phyloP scores from a whole-genome alignment of 345 rosid genomes.

The Acer yangbiense region DNA sequence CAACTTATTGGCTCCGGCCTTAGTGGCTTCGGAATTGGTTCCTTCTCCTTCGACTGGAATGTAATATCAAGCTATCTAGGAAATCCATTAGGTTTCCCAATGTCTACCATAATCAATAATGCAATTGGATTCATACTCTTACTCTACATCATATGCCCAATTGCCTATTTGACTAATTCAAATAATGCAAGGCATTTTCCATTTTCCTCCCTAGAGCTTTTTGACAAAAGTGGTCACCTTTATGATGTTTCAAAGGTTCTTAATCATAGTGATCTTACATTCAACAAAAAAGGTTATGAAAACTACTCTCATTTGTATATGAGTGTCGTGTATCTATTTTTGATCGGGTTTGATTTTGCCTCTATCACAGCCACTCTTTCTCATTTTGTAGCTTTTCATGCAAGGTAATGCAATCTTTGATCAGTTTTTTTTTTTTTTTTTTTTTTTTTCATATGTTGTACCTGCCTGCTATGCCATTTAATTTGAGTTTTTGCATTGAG shows the following conservation, averaged over 20 bases:
- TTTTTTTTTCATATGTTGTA: too few species aligned
- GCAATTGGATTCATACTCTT: slow-evolving; percentile 22
- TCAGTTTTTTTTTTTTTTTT: too few species aligned
- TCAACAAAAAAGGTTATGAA: slow-evolving; percentile 16
- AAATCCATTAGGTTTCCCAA: slow-evolving; percentile 9
- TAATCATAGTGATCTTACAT: not conserved
- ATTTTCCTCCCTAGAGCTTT: slow-evolving; percentile 21
- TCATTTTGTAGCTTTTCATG: slow-evolving; percentile 33
- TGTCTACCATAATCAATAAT: slow-evolving; percentile 17
- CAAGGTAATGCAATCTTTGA: slow-evolving; percentile 22
- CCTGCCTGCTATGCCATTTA: not conserved
- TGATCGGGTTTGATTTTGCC: slow-evolving; percentile 28
- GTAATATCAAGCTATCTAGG: not conserved
- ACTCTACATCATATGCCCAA: slow-evolving; percentile 22
- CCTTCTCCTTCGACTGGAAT: slow-evolving; percentile 9
- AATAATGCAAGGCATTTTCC: slow-evolving; percentile 29
- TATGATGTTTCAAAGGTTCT: slow-evolving; percentile 20
- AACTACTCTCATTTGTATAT: slow-evolving; percentile 26
- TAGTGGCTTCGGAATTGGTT: slow-evolving; percentile 12
- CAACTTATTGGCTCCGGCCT: slow-evolving; percentile 14
- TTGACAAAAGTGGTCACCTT: slow-evolving; percentile 1
- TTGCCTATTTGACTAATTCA: slow-evolving; percentile 25
- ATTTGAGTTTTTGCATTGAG: too few species aligned
- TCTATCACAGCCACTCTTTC: slow-evolving; percentile 22
- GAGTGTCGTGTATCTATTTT: slow-evolving; percentile 19